Percentiles rank a stretch among this genome's conserved stretches.
Evolutionary conservation across 2,329 filamentous ascomycete species (phyloP).

Genomic region (Rhynchosporium graminicola): DNA sequence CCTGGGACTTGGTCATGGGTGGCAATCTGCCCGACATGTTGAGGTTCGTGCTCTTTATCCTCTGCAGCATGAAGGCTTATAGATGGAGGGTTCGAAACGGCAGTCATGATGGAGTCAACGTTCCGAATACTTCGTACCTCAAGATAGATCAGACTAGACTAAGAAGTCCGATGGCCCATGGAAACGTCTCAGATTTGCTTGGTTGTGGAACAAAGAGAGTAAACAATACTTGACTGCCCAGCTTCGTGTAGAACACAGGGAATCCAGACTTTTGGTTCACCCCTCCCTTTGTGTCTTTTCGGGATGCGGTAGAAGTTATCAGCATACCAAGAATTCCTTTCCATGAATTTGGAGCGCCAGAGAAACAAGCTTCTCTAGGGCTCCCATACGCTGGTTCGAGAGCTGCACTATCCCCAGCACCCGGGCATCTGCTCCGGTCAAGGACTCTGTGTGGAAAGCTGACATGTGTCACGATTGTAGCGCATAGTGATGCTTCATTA

Average conservation of each 20-base stretch:
- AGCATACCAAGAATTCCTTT: background rate
- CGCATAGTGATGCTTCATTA: background rate
- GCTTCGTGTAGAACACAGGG: background rate
- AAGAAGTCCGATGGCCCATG: background rate
- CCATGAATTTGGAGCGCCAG: background rate
- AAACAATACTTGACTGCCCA: background rate
- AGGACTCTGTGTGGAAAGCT: constrained; percentile 9
- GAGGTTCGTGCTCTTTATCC: constrained; percentile 3
- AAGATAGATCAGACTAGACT: background rate
- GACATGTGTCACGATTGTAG: background rate
- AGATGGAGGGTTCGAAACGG: constrained; percentile 18
- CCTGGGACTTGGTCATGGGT: constrained; percentile 28
- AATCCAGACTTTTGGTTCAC: background rate
- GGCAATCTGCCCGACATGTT: constrained; percentile 19
- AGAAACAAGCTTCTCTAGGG: background rate
- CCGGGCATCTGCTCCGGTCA: constrained; percentile 1
- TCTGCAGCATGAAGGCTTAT: constrained; percentile 8
- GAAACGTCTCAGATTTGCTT: background rate
- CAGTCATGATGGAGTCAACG: constrained; percentile 13
- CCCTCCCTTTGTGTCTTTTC: background rate
- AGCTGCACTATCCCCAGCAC: constrained; percentile 3
- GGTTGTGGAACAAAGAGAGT: background rate
- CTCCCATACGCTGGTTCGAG: background rate
- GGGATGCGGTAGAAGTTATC: background rate
- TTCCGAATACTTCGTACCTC: background rate